phyloP scores from a whole-genome alignment of 352 stramenopile genomes.

The Peronosclerospora sorghi region DNA sequence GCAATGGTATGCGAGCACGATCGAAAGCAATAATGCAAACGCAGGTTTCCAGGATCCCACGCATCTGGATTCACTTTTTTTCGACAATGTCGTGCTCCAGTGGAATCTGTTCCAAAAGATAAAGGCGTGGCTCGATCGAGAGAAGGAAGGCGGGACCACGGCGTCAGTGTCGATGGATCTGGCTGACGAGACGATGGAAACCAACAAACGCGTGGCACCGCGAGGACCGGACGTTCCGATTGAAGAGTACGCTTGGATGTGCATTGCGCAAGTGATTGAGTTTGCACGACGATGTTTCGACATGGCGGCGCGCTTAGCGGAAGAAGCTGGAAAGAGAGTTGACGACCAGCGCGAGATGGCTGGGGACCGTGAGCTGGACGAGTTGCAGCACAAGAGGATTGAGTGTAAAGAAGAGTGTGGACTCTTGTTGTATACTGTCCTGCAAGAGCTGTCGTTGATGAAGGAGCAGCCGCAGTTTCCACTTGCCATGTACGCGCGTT shows the following conservation, averaged over 20 bases:
- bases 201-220: not conserved
- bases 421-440: constrained; percentile 54
- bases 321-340: constrained; percentile 6
- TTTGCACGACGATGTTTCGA: constrained; percentile 51
- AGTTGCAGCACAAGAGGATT: constrained; percentile 25
- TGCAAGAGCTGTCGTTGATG: constrained; percentile 52
- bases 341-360: too few species aligned
- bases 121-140: constrained; percentile 35
- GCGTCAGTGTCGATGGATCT: not conserved
- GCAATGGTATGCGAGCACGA: constrained; percentile 17
- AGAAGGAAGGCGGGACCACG: constrained; percentile 5
- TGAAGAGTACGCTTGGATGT: constrained; percentile 31
- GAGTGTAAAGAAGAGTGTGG: constrained; percentile 69
- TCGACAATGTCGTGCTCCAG: constrained; percentile 28
- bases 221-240: constrained; percentile 18
- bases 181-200: constrained; percentile 1
- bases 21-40: not conserved
- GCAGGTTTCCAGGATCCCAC: not conserved
- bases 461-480: constrained; percentile 25
- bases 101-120: constrained; percentile 46
- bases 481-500: constrained; percentile 11
- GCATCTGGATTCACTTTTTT: constrained; percentile 10
- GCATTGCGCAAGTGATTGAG: constrained; percentile 47
- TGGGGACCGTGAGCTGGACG: constrained; percentile 18
- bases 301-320: constrained; percentile 42